Evolutionary conservation across 129 eudicot genomes (phyloP).

Genomic region (Pittosporum tobira): DNA sequence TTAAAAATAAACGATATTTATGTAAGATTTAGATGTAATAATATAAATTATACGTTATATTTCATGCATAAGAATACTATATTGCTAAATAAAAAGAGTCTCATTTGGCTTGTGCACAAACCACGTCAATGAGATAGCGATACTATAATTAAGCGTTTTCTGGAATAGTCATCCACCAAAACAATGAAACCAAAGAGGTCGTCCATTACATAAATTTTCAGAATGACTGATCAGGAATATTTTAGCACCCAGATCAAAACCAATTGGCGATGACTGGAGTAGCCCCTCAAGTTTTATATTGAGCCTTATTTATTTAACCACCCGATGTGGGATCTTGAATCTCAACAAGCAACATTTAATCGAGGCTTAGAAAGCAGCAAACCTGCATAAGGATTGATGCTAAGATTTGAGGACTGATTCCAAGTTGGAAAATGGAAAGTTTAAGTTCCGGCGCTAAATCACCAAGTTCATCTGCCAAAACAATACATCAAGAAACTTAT

Average conservation of each 20-base stretch:
- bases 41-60: no score
- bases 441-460: slow-evolving; percentile 80
- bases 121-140: no score
- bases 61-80: neutral
- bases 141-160: neutral
- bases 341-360: neutral
- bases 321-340: no score
- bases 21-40: neutral
- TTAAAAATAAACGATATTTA: no score
- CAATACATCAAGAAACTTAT: neutral
- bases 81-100: neutral
- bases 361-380: slow-evolving; percentile 1
- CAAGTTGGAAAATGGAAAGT: slow-evolving; percentile 93
- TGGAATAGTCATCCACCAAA: neutral
- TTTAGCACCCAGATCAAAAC: no score
- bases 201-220: neutral
- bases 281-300: no score
- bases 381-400: slow-evolving; percentile 99
- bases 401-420: slow-evolving; percentile 89
- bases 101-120: neutral
- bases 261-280: no score
- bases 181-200: no score
- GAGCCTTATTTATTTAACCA: no score
- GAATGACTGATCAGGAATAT: neutral
- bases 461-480: slow-evolving; percentile 75